These are phyloP conservation scores for Zalaria obscura DNA, from an alignment of 2,329 filamentous ascomycete genomes.

Conservation along the genomic window DNA sequence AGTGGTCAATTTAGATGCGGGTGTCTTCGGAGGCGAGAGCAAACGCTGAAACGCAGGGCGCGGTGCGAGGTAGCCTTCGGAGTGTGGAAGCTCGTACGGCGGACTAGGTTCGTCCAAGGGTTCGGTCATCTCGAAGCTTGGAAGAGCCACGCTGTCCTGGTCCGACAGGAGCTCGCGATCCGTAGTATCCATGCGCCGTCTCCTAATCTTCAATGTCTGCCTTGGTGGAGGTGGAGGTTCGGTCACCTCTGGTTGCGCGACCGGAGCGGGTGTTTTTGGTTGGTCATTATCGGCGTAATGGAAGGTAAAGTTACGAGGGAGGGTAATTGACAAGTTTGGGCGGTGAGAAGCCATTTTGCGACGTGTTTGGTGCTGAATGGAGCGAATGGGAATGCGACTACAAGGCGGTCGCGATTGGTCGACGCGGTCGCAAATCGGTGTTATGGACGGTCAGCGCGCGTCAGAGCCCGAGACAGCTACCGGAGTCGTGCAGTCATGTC, in stretches of 20 bases:
- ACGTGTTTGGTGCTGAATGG: no score
- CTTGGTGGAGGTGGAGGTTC: conserved; percentile 30
- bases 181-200: conserved; percentile 23
- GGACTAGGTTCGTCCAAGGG: conserved; percentile 5
- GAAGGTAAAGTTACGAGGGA: conserved; percentile 36
- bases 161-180: conserved; percentile 11
- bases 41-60: conserved; percentile 20
- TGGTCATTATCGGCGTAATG: conserved; percentile 30
- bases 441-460: no score
- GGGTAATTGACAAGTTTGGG: conserved; percentile 33
- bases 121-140: conserved; percentile 36
- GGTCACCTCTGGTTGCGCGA: conserved; percentile 8
- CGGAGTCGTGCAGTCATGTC: no score
- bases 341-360: conserved; percentile 19
- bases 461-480: no score
- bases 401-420: no score
- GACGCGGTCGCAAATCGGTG: no score
- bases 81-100: not conserved
- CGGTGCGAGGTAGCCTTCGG: conserved; percentile 29
- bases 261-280: conserved; percentile 27
- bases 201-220: conserved; percentile 33
- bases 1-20: conserved; percentile 22
- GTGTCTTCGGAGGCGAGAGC: conserved; percentile 35
- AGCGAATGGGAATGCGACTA: no score
- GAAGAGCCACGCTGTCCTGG: conserved; percentile 21